Evolutionary conservation across 2,329 filamentous ascomycete species (phyloP), one percentile per base, ranked within the genome.

Genomic region (Hymenoscyphus infarciens): DNA sequence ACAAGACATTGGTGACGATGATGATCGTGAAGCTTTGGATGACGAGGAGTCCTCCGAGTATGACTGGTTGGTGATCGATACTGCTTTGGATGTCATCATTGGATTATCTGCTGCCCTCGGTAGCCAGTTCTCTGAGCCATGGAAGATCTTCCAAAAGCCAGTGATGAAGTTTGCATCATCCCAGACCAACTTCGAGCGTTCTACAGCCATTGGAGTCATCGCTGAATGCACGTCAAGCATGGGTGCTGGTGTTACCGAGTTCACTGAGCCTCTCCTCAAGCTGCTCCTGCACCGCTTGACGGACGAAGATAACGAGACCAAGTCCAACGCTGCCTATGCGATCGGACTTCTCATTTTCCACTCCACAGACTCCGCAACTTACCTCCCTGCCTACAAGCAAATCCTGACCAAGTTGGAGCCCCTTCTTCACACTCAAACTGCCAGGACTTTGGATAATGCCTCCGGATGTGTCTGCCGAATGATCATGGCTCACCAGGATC

Each of bases 21-120:
- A 94, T 70, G 85, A 89, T 66, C 27, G 53, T 31, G 83, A 86
- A 61, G 87, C 87, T n/a, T 81, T 87, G 10, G 86, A 90, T 61
- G 70, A 73, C 10, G 86, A 80, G 80, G 60, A 94, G 92, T 74
- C 89, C 33, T 96, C 94, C 2, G 95, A 99, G 79, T 97, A 96
- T 73, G 95, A 98, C 80, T 98, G 95, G 95, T 85, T 97, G 19
- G 89, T 97, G 59, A 89, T 98, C 61, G 95, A 99, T 79, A 97
- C 92, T 10, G 93, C 92, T 39, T 85, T 98, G 61, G 95, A 98
- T 68, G 92, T 96, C 56, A 82, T 97, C 58, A 91, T 92, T 59
- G 92, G 91, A 42, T 84, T 98, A 49, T 88, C 93, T 22, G 86
- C 87, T 56, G 92, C 92, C 35, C 86, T 98, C 15, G 95, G 95